Evolutionary conservation across 1,139 yeast genomes (phyloP).

Genomic region (Debaryomyces sp.): DNA sequence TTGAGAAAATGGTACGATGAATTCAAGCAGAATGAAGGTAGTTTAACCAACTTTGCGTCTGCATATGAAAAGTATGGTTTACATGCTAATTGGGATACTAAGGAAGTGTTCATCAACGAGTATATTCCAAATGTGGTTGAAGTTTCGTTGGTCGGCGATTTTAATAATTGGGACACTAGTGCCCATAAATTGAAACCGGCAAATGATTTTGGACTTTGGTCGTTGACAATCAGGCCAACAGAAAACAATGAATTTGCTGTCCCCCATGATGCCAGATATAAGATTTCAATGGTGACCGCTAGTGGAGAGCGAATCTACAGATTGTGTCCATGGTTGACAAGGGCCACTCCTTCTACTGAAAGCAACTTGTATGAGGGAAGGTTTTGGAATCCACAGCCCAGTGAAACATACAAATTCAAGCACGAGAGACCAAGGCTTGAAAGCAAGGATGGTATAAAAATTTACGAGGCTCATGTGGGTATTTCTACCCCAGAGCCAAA

Average conservation of each 20-base stretch:
- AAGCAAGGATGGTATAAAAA: slow-evolving; percentile 59
- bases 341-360: slow-evolving; percentile 72
- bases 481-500: slow-evolving; percentile 89
- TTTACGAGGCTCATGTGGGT: slow-evolving; percentile 96
- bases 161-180: slow-evolving; percentile 75
- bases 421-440: slow-evolving; percentile 59
- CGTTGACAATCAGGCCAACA: slow-evolving; percentile 54
- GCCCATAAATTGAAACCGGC: slow-evolving; percentile 58
- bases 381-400: slow-evolving; percentile 79
- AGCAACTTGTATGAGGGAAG: slow-evolving; percentile 70
- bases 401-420: slow-evolving; percentile 57
- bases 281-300: slow-evolving; percentile 66
- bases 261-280: slow-evolving; percentile 79
- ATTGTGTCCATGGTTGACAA: slow-evolving; percentile 84
- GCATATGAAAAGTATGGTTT: slow-evolving; percentile 77
- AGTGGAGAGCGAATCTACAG: slow-evolving; percentile 76
- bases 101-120: slow-evolving; percentile 66
- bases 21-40: slow-evolving; percentile 48
- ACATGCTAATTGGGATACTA: slow-evolving; percentile 56
- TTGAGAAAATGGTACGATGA: slow-evolving; percentile 54
- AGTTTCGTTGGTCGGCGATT: slow-evolving; percentile 86
- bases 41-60: slow-evolving; percentile 52
- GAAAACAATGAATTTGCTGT: slow-evolving; percentile 60
- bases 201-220: slow-evolving; percentile 70
- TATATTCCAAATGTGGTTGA: slow-evolving; percentile 86